phyloP scores from a whole-genome alignment of 768 basidiomycete genomes.

The Gymnopilus junonius region DNA sequence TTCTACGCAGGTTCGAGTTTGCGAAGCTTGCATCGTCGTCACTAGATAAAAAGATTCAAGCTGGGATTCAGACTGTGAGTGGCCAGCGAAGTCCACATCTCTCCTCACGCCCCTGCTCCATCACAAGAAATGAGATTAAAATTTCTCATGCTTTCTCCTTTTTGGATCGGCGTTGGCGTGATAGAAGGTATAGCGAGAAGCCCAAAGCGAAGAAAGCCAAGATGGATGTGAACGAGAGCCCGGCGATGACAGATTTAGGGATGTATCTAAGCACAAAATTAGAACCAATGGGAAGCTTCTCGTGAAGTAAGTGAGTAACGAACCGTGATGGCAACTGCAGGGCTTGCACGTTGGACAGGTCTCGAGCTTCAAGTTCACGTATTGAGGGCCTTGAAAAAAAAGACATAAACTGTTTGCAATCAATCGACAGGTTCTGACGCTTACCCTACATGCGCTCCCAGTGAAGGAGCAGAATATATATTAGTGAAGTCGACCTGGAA shows the following conservation, averaged over 20 bases:
- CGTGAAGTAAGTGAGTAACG: neutral
- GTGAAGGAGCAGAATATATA: constrained; percentile 20
- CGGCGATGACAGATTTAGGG: constrained; percentile 17
- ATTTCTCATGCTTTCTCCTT: constrained; percentile 10
- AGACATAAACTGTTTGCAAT: neutral
- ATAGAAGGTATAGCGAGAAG: constrained; percentile 7
- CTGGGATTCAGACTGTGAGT: too few relatives aligned
- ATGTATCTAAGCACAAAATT: constrained; percentile 4
- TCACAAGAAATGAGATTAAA: neutral
- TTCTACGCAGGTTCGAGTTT: too few relatives aligned
- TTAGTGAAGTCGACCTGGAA: constrained; percentile 22
- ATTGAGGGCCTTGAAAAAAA: neutral
- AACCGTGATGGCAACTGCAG: neutral
- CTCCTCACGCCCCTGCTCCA: too few relatives aligned
- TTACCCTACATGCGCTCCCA: constrained; percentile 16
- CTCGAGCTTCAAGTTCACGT: neutral
- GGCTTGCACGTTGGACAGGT: neutral
- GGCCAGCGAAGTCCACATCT: neutral
- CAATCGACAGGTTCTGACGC: neutral
- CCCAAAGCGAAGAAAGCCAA: constrained; percentile 15
- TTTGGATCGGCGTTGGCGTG: constrained; percentile 2
- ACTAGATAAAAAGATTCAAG: too few relatives aligned
- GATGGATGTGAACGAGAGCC: constrained; percentile 12
- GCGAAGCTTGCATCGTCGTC: too few relatives aligned
- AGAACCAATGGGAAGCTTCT: neutral